Conservation (phyloP, 2,329 filamentous ascomycete genomes). For the Aureobasidium melanogenum region DNA sequence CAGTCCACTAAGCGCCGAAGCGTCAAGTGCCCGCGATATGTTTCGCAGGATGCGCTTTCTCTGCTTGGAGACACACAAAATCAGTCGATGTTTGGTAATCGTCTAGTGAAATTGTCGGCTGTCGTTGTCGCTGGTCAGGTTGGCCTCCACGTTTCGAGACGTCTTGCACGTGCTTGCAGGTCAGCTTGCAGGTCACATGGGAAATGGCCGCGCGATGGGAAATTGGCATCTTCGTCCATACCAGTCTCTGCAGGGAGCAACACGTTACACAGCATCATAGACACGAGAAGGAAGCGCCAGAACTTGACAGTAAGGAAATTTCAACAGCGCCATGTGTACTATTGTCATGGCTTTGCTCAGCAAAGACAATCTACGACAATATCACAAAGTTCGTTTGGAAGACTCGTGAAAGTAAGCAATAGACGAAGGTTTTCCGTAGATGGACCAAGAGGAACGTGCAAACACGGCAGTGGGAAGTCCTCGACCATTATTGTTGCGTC, state of each 20-base stretch:
- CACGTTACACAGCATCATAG: not conserved
- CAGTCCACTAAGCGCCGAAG: not conserved
- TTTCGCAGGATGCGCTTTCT: not conserved
- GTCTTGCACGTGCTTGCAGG: not conserved
- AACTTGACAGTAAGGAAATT: not conserved
- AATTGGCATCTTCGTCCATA: not conserved
- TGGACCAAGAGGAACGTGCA: not conserved
- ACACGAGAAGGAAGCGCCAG: not conserved
- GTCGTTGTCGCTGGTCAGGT: not conserved
- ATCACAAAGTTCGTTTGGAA: not conserved
- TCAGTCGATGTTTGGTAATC: not conserved
- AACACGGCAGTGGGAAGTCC: not conserved
- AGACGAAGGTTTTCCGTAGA: not conserved
- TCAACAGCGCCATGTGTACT: not conserved
- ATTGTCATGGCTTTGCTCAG: not conserved
- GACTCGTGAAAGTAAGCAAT: not conserved
- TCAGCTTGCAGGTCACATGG: slow-evolving; percentile 1
- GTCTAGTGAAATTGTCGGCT: not conserved
- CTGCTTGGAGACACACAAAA: no score
- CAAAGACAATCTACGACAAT: not conserved
- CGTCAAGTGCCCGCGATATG: not conserved
- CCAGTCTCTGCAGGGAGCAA: not conserved
- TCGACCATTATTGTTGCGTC: not conserved
- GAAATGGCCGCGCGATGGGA: not conserved
- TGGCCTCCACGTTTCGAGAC: not conserved